Conservation (phyloP, 1,284 basidiomycete genomes). For the Somion occarium region DNA sequence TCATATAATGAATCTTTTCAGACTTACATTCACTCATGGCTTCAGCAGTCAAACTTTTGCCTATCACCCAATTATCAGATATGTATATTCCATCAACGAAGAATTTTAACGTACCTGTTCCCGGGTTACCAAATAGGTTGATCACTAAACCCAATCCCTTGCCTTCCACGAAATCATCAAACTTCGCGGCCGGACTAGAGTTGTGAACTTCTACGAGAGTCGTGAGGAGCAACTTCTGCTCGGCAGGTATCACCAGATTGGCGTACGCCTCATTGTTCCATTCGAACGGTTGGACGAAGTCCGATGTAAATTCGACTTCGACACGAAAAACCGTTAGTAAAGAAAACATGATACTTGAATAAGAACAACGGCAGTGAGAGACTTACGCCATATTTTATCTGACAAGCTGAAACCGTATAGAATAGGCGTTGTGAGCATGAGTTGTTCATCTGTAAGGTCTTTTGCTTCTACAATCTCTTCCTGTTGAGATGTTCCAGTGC, state of each 20-base stretch:
- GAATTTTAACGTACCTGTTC: constrained; percentile 34
- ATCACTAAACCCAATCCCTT: constrained; percentile 60
- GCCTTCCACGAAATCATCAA: constrained; percentile 59
- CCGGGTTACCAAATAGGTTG: constrained; percentile 59
- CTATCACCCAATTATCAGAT: constrained; percentile 15
- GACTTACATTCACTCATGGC: constrained; percentile 36
- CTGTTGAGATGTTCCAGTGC: neutral
- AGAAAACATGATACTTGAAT: neutral
- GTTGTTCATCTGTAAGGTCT: constrained; percentile 44
- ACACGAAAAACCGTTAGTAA: neutral
- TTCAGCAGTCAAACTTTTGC: constrained; percentile 49
- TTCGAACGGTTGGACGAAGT: constrained; percentile 42
- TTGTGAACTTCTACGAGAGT: constrained; percentile 55
- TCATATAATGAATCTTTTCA: too few species aligned
- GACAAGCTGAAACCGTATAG: constrained; percentile 56
- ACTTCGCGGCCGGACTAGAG: constrained; percentile 35
- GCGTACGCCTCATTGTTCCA: constrained; percentile 58
- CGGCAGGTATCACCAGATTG: constrained; percentile 51
- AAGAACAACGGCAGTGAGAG: neutral
- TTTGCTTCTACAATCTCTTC: constrained; percentile 14
- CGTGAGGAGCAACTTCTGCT: constrained; percentile 48
- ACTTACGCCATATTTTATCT: constrained; percentile 57
- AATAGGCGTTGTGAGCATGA: constrained; percentile 48
- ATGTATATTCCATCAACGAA: neutral
- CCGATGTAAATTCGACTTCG: constrained; percentile 52